phyloP scores from a whole-genome alignment of 2,329 filamentous ascomycete genomes.

The Tothia fuscella region DNA sequence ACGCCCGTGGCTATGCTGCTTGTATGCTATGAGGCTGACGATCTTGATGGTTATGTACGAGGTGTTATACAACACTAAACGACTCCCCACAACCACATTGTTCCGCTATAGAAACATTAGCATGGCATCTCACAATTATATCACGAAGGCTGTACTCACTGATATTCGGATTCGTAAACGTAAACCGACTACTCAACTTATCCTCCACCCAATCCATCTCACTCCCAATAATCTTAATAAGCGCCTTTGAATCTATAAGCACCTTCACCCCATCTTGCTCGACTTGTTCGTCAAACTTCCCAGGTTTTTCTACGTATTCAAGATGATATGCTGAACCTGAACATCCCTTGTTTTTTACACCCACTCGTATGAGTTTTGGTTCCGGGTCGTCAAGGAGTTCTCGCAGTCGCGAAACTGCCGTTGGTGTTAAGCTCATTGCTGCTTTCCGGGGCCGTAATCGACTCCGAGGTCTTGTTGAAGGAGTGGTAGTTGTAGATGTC shows the following conservation, averaged over 20 bases:
- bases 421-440: conserved; percentile 72
- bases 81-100: conserved; percentile 94
- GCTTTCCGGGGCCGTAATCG: conserved; percentile 78
- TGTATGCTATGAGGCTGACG: not conserved
- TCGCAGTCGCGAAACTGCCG: conserved; percentile 68
- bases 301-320: conserved; percentile 88
- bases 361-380: conserved; percentile 86
- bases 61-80: conserved; percentile 45
- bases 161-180: conserved; percentile 96
- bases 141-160: conserved; percentile 51
- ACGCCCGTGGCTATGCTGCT: conserved; percentile 18
- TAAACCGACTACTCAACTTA: conserved; percentile 80
- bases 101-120: conserved; percentile 57
- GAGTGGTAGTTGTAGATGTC: conserved; percentile 19
- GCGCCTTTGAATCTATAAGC: conserved; percentile 88
- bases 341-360: conserved; percentile 87
- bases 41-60: conserved; percentile 15
- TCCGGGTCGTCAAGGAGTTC: conserved; percentile 71
- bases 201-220: conserved; percentile 99
- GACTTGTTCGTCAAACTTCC: conserved; percentile 77
- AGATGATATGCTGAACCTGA: conserved; percentile 88
- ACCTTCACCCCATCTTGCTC: conserved; percentile 96
- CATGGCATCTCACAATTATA: conserved; percentile 13
- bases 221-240: conserved; percentile 95
- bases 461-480: conserved; percentile 28